phyloP scores from a whole-genome alignment of 1,139 yeast genomes.

The Scheffersomyces insectosa region DNA sequence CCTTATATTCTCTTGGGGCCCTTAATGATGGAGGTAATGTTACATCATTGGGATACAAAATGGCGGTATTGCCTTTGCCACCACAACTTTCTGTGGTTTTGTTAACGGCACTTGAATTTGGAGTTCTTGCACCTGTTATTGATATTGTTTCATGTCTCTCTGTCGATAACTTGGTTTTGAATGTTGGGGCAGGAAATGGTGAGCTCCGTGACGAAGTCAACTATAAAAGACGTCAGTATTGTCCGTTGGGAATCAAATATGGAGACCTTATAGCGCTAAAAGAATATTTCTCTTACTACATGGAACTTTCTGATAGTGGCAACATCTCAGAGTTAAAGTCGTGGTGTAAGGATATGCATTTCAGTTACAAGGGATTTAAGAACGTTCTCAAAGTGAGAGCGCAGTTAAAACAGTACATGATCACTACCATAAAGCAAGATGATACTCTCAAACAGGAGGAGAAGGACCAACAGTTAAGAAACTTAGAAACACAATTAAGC shows the following conservation, averaged over 20 bases:
- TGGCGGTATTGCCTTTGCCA: slow-evolving; percentile 87
- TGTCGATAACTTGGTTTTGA: slow-evolving; percentile 81
- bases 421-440: slow-evolving; percentile 42
- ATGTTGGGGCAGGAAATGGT: slow-evolving; percentile 60
- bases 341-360: slow-evolving; percentile 82
- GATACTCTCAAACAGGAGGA: slow-evolving; percentile 28
- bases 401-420: slow-evolving; percentile 77
- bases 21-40: slow-evolving; percentile 73
- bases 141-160: slow-evolving; percentile 93
- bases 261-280: slow-evolving; percentile 87
- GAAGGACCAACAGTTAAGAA: slow-evolving; percentile 27
- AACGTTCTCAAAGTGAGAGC: slow-evolving; percentile 74
- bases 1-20: slow-evolving; percentile 78
- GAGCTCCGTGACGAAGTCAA: slow-evolving; percentile 82
- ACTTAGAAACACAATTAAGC: slow-evolving; percentile 28
- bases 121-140: slow-evolving; percentile 65
- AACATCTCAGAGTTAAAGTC: slow-evolving; percentile 53
- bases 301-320: slow-evolving; percentile 40
- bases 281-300: slow-evolving; percentile 69
- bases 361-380: slow-evolving; percentile 77
- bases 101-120: slow-evolving; percentile 61
- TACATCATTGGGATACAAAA: slow-evolving; percentile 73
- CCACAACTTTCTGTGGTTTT: slow-evolving; percentile 92
- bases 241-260: slow-evolving; percentile 66
- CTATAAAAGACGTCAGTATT: slow-evolving; percentile 57